These are phyloP conservation scores for Penicillium atrosanguineum DNA, from an alignment of 495 filamentous ascomycete species.

Conservation along the genomic window DNA sequence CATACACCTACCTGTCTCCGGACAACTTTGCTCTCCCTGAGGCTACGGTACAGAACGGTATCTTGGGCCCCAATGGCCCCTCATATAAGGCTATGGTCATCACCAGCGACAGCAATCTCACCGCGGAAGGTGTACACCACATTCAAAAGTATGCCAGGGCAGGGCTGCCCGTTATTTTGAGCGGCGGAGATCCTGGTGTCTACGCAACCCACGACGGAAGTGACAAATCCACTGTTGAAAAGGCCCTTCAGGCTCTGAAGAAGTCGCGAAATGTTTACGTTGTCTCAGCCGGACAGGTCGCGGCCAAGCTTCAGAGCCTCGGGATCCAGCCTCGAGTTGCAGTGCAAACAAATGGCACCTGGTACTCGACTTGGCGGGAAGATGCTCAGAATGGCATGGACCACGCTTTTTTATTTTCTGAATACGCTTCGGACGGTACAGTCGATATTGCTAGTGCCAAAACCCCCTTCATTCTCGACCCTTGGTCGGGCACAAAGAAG, in stretches of 20 bases:
- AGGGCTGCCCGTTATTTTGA: constrained; percentile 30
- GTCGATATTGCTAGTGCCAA: constrained; percentile 25
- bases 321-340: constrained; percentile 19
- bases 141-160: constrained; percentile 37
- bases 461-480: constrained; percentile 35
- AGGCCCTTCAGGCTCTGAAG: constrained; percentile 14
- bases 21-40: constrained; percentile 42
- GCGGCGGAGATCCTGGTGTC: constrained; percentile 10
- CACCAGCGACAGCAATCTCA: constrained; percentile 36
- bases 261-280: constrained; percentile 18
- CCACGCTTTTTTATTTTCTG: constrained; percentile 42
- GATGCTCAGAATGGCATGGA: constrained; percentile 18
- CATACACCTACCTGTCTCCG: constrained; percentile 49
- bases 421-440: constrained; percentile 23
- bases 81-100: constrained; percentile 47
- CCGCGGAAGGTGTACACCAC: constrained; percentile 27
- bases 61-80: constrained; percentile 38
- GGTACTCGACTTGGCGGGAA: constrained; percentile 34
- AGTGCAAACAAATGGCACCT: constrained; percentile 28
- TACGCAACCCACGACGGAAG: constrained; percentile 6
- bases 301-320: constrained; percentile 23
- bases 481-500: constrained; percentile 41
- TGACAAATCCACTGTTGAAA: constrained; percentile 3
- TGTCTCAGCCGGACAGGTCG: constrained; percentile 9
- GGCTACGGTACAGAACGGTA: constrained; percentile 30